phyloP scores from a whole-genome alignment of 1,139 yeast species.

The Waltiozyma sp. region DNA sequence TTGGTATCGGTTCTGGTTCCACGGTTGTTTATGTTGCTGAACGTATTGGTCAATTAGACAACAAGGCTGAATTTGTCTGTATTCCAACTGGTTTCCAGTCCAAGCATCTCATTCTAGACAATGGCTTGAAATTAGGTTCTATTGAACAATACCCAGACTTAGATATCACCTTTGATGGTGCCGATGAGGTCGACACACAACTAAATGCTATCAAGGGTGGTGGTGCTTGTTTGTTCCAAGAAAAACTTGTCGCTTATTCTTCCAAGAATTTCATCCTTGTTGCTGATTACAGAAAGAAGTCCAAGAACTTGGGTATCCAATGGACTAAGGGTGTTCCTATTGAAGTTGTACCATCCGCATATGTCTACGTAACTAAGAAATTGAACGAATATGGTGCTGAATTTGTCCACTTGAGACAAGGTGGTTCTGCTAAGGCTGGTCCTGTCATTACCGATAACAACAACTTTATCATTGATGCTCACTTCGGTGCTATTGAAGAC shows the following conservation, averaged over 20 bases:
- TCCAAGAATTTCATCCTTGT: slow-evolving; percentile 73
- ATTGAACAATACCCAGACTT: slow-evolving; percentile 72
- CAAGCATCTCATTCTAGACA: slow-evolving; percentile 70
- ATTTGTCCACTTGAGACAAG: slow-evolving; percentile 62
- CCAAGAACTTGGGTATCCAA: slow-evolving; percentile 55
- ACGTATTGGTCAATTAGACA: slow-evolving; percentile 60
- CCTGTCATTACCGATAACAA: slow-evolving; percentile 97
- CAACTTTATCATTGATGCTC: slow-evolving; percentile 87
- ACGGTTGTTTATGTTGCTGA: slow-evolving; percentile 96
- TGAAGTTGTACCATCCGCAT: slow-evolving; percentile 87
- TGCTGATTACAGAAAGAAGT: slow-evolving; percentile 84
- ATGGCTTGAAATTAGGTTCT: slow-evolving; percentile 68
- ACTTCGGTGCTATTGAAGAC: slow-evolving; percentile 68
- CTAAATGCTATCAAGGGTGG: slow-evolving; percentile 95
- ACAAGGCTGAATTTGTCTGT: slow-evolving; percentile 56
- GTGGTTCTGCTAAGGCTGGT: slow-evolving; percentile 91
- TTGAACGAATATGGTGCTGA: slow-evolving; percentile 57
- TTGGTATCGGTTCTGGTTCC: slow-evolving; percentile 95
- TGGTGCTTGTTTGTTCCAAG: slow-evolving; percentile 96
- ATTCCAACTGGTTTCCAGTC: slow-evolving; percentile 97
- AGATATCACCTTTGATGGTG: slow-evolving; percentile 96
- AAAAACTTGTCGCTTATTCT: slow-evolving; percentile 81
- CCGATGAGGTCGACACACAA: slow-evolving; percentile 82
- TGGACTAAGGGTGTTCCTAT: slow-evolving; percentile 95
- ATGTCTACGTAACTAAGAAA: slow-evolving; percentile 61